Evolutionary conservation across 2,329 filamentous ascomycete genomes (phyloP).

Genomic region (Diaporthe eres): DNA sequence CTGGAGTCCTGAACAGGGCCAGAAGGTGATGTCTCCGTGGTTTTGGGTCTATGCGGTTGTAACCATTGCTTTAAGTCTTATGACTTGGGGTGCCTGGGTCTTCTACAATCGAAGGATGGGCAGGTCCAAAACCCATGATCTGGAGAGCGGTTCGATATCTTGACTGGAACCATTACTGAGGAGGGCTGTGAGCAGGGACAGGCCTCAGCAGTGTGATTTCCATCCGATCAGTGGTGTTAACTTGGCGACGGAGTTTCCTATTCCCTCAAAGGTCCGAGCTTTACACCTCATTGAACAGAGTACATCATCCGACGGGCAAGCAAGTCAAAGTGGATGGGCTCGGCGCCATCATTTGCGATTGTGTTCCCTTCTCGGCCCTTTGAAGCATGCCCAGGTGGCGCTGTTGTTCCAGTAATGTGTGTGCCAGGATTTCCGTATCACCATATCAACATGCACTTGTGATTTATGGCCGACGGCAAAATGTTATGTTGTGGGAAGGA

Average conservation of each 20-base stretch:
- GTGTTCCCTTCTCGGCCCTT: not conserved
- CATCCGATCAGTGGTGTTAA: not conserved
- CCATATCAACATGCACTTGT: not conserved
- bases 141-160: not conserved
- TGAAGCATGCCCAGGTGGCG: too few species aligned
- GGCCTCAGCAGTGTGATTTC: not conserved
- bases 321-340: not conserved
- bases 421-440: not conserved
- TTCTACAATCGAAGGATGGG: not conserved
- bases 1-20: not conserved
- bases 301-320: not conserved
- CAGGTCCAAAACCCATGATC: rapidly evolving
- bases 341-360: not conserved
- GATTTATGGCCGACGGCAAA: not conserved
- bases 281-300: too few species aligned
- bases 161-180: not conserved
- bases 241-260: not conserved
- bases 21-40: not conserved
- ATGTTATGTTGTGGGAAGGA: not conserved
- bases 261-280: too few species aligned
- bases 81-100: not conserved
- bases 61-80: not conserved
- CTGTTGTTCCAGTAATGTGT: not conserved
- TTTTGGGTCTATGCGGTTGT: not conserved
- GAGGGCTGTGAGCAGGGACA: not conserved